Conservation (phyloP, 768 basidiomycete genomes). For the Collybia sp. region DNA sequence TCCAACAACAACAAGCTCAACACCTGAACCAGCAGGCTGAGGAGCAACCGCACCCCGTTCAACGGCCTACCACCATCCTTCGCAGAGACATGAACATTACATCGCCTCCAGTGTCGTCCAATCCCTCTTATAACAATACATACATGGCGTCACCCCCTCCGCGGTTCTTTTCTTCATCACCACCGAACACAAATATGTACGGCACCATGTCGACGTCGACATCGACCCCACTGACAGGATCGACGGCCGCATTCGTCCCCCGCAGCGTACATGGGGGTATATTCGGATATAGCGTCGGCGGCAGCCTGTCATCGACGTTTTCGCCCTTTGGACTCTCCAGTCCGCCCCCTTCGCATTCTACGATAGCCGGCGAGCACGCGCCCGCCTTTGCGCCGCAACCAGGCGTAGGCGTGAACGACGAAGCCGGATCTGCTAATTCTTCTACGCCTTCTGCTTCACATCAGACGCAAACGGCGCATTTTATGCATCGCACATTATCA, state of each 20-base stretch:
- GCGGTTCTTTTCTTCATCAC: conserved; percentile 37
- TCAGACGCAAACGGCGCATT: conserved; percentile 25
- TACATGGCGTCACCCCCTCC: conserved; percentile 41
- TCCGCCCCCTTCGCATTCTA: conserved; percentile 21
- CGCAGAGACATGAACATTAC: conserved; percentile 14
- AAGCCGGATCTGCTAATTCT: no score
- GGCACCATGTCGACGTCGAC: conserved; percentile 19
- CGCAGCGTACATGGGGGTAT: conserved; percentile 19
- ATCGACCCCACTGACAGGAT: conserved; percentile 18
- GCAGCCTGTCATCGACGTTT: conserved; percentile 21
- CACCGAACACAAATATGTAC: conserved; percentile 22
- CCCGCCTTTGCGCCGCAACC: conserved; percentile 27
- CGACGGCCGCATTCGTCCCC: conserved; percentile 30
- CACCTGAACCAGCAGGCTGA: conserved; percentile 16
- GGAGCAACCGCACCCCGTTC: conserved; percentile 3
- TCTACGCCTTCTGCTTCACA: no score
- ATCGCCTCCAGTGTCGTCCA: conserved; percentile 15
- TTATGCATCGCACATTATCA: conserved; percentile 24
- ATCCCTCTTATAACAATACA: conserved; percentile 19
- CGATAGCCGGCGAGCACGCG: conserved; percentile 31
- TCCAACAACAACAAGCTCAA: conserved; percentile 40
- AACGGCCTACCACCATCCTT: conserved; percentile 11
- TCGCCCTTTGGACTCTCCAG: conserved; percentile 32
- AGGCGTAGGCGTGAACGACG: no score
- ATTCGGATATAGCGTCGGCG: conserved; percentile 21